phyloP scores from a whole-genome alignment of 129 eudicot species.

The Helianthus annuus region HanXRQr2.0-SUNRISE NC_035446.2:106854031-106854530 shows the following conservation, averaged over 20 bases:
- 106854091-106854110: too few relatives aligned
- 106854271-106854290: not conserved
- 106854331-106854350: constrained; percentile 29
- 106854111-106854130: too few relatives aligned
- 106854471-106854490: constrained; percentile 40
- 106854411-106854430: constrained; percentile 24
- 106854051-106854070: not conserved
- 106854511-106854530: constrained; percentile 48
- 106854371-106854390: constrained; percentile 27
- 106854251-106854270: not conserved
- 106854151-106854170: too few relatives aligned
- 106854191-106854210: too few relatives aligned
- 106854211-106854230: too few relatives aligned
- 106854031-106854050: not conserved
- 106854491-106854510: constrained; percentile 53
- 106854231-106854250: too few relatives aligned
- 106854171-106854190: too few relatives aligned
- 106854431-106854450: constrained; percentile 55
- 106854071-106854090: not conserved
- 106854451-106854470: constrained; percentile 48
- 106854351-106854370: constrained; percentile 33
- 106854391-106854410: constrained; percentile 28
- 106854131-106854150: too few relatives aligned
- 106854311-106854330: not conserved
- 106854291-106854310: constrained; percentile 23